Percentiles rank a stretch among this genome's conserved stretches.
phyloP scores from a whole-genome alignment of 2,329 filamentous ascomycete genomes.

The Fusarium liriodendri region DNA sequence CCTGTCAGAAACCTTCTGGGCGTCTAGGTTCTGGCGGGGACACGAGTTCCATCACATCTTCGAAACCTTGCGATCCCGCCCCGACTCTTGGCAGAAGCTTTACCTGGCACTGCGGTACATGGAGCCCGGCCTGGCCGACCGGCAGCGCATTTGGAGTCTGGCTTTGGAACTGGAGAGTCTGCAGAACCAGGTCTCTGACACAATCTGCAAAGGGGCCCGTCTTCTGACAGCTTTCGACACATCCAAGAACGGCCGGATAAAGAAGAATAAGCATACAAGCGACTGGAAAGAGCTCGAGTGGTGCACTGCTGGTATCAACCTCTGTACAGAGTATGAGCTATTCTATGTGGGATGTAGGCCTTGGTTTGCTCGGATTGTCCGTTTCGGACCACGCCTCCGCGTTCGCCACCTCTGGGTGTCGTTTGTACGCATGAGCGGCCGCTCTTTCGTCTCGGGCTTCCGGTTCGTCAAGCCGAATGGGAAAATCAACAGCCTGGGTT shows the following conservation, averaged over 20 bases:
- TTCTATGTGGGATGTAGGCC: background rate
- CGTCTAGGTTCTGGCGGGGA: slow-evolving; percentile 15
- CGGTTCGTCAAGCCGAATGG: background rate
- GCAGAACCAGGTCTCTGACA: background rate
- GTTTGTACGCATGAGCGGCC: background rate
- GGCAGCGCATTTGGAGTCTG: slow-evolving; percentile 14
- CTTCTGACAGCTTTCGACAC: background rate
- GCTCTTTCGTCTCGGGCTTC: slow-evolving; percentile 13
- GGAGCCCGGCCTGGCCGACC: background rate
- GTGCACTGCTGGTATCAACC: background rate
- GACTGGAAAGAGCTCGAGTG: background rate
- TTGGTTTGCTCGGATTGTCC: background rate
- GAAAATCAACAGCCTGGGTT: background rate
- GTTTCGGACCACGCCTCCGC: background rate
- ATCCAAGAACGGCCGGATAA: background rate
- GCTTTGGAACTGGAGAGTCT: slow-evolving; percentile 1
- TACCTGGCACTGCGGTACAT: background rate
- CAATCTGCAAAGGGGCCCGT: background rate
- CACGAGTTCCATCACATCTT: slow-evolving; percentile 23
- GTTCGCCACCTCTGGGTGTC: slow-evolving; percentile 16
- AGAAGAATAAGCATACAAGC: background rate
- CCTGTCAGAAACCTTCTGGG: slow-evolving; percentile 21
- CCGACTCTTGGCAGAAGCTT: slow-evolving; percentile 14
- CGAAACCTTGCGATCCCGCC: background rate
- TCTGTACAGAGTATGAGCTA: background rate